Percentiles rank a stretch among this genome's conserved stretches.
These are phyloP conservation scores for Lactifluus volemus DNA, from an alignment of 768 basidiomycete species.

Conservation along the genomic window DNA sequence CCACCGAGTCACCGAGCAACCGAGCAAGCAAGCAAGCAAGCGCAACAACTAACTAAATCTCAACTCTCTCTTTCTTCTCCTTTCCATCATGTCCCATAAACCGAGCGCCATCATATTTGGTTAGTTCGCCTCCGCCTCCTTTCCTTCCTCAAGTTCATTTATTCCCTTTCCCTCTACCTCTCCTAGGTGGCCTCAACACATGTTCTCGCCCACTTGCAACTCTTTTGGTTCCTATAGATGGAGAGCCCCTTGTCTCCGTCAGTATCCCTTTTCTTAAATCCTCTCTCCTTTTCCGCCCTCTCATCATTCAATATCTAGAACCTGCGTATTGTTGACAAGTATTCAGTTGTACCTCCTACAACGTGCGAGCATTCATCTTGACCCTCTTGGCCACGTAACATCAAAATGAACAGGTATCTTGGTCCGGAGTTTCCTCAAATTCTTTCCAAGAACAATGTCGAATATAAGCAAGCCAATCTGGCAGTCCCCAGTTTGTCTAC, in stretches of 20 bases:
- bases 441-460: slow-evolving; percentile 58
- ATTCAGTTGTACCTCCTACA: slow-evolving; percentile 63
- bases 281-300: slow-evolving; percentile 9
- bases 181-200: slow-evolving; percentile 70
- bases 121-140: slow-evolving; percentile 27
- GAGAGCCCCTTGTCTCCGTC: slow-evolving; percentile 66
- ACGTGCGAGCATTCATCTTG: slow-evolving; percentile 38
- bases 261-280: slow-evolving; percentile 23
- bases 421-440: slow-evolving; percentile 66
- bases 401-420: slow-evolving; percentile 48
- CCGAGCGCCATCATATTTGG: slow-evolving; percentile 74
- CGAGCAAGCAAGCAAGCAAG: not conserved
- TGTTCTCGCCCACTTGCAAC: slow-evolving; percentile 64
- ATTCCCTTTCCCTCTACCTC: not conserved
- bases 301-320: slow-evolving; percentile 34
- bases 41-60: not conserved
- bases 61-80: not conserved
- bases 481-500: slow-evolving; percentile 48
- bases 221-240: slow-evolving; percentile 56
- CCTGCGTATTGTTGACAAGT: slow-evolving; percentile 67
- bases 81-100: slow-evolving; percentile 32
- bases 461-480: slow-evolving; percentile 78
- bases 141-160: slow-evolving; percentile 1
- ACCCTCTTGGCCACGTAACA: slow-evolving; percentile 7
- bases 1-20: not conserved